Evolutionary conservation across 352 stramenopile species (phyloP).

Genomic region (Thalassiosira exigua): DNA sequence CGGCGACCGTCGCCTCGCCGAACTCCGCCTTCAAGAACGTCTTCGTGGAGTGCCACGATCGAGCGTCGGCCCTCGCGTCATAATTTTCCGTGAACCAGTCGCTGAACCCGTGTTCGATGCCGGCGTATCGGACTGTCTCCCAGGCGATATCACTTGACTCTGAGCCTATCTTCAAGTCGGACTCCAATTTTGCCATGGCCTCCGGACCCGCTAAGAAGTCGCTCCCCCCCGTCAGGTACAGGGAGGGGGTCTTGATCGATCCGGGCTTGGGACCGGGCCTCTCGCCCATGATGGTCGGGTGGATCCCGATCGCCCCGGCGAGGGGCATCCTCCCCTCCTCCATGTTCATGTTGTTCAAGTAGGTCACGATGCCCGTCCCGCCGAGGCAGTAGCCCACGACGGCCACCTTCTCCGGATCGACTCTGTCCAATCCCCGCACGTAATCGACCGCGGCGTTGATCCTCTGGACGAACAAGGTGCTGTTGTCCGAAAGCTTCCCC

Average conservation of each 20-base stretch:
- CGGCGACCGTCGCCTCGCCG: too few species aligned
- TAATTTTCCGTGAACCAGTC: slow-evolving; percentile 48
- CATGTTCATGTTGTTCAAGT: slow-evolving; percentile 19
- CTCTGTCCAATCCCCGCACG: slow-evolving; percentile 14
- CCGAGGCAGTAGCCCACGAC: slow-evolving; percentile 65
- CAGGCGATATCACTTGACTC: slow-evolving; percentile 29
- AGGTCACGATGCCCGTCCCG: slow-evolving; percentile 50
- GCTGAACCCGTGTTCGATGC: slow-evolving; percentile 52
- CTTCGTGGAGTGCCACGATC: slow-evolving; percentile 50
- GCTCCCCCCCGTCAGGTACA: slow-evolving; percentile 19
- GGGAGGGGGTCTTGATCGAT: background rate
- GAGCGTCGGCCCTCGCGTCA: slow-evolving; percentile 47
- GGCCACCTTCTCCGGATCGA: slow-evolving; percentile 41
- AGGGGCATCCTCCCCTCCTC: slow-evolving; percentile 1
- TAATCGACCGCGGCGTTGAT: slow-evolving; percentile 55
- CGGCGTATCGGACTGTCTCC: slow-evolving; percentile 58
- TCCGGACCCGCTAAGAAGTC: slow-evolving; percentile 27
- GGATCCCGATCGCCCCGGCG: slow-evolving; percentile 9
- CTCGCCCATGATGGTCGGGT: slow-evolving; percentile 15
- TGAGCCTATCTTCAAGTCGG: slow-evolving; percentile 38
- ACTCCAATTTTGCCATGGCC: slow-evolving; percentile 6
- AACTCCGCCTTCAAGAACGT: slow-evolving; percentile 47
- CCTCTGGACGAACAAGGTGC: slow-evolving; percentile 44
- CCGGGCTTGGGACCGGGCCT: background rate
- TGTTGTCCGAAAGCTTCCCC: slow-evolving; percentile 31